phyloP scores from a whole-genome alignment of 257 asterid genomes.

The Scutellaria minor region DNA sequence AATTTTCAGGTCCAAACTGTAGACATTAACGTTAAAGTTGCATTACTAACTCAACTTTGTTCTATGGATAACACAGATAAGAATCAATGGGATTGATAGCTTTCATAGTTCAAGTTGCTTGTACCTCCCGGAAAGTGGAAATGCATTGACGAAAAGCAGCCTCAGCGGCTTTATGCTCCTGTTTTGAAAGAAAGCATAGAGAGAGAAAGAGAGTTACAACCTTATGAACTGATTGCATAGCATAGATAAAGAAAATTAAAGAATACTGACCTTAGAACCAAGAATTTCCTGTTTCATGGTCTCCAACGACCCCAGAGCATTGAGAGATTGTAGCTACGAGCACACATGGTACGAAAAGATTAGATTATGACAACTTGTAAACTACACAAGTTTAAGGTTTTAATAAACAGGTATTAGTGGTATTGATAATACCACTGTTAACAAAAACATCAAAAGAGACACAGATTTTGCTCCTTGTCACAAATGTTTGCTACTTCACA shows the following conservation, averaged over 20 bases:
- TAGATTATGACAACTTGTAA: conserved; percentile 13
- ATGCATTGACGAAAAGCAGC: conserved; percentile 66
- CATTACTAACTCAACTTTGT: not conserved
- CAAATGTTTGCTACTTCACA: too few relatives aligned
- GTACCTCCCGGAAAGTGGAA: conserved; percentile 76
- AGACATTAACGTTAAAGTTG: conserved; percentile 13
- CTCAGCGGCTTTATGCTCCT: conserved; percentile 50
- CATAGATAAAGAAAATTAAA: conserved; percentile 12
- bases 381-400: not conserved
- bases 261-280: conserved; percentile 53
- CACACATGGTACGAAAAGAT: conserved; percentile 22
- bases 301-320: conserved; percentile 70
- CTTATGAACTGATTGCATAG: conserved; percentile 4
- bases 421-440: not conserved
- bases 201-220: not conserved
- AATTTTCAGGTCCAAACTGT: conserved; percentile 59
- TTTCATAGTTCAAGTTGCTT: conserved; percentile 24
- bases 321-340: conserved; percentile 79
- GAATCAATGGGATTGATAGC: not conserved
- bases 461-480: too few relatives aligned
- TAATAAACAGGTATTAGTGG: conserved; percentile 7
- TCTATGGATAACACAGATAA: too few relatives aligned
- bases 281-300: conserved; percentile 49
- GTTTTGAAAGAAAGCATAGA: conserved; percentile 31
- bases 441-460: not conserved